Conservation (phyloP, 2,329 filamentous ascomycete genomes). For the Amauroascus niger region DNA sequence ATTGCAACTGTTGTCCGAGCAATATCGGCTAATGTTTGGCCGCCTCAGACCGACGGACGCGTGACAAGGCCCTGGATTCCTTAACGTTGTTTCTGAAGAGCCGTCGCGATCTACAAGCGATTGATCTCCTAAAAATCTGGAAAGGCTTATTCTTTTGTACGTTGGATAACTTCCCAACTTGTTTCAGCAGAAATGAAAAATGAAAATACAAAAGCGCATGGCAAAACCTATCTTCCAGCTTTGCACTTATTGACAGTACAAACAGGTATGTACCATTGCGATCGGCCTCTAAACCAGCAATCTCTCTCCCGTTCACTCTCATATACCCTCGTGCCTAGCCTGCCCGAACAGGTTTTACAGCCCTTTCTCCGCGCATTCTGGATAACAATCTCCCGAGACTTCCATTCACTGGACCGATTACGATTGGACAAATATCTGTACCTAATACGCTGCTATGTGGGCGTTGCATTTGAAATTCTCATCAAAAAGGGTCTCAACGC, state of each 20-base stretch:
- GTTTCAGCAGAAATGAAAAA: neutral
- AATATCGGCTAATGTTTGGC: slow-evolving; percentile 14
- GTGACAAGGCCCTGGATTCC: slow-evolving; percentile 65
- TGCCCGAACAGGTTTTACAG: slow-evolving; percentile 42
- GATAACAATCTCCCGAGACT: slow-evolving; percentile 60
- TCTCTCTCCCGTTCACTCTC: slow-evolving; percentile 69
- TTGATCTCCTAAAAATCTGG: slow-evolving; percentile 82
- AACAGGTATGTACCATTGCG: slow-evolving; percentile 79
- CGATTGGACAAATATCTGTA: slow-evolving; percentile 90
- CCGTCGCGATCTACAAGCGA: slow-evolving; percentile 50
- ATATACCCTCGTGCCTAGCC: slow-evolving; percentile 50
- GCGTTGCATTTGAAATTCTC: slow-evolving; percentile 51
- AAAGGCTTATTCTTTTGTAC: slow-evolving; percentile 82
- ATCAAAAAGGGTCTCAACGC: slow-evolving; percentile 24
- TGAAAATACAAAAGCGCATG: neutral
- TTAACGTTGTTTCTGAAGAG: slow-evolving; percentile 67
- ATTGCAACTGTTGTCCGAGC: slow-evolving; percentile 7
- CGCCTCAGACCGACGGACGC: slow-evolving; percentile 60
- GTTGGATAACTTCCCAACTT: slow-evolving; percentile 13
- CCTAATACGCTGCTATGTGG: slow-evolving; percentile 68
- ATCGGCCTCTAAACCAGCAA: slow-evolving; percentile 81
- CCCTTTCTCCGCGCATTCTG: slow-evolving; percentile 56
- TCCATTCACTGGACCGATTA: slow-evolving; percentile 60
- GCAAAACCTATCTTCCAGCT: neutral
- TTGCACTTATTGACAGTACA: neutral